phyloP scores from a whole-genome alignment of 805 yeast genomes.

The Pichia ethanolica region DNA sequence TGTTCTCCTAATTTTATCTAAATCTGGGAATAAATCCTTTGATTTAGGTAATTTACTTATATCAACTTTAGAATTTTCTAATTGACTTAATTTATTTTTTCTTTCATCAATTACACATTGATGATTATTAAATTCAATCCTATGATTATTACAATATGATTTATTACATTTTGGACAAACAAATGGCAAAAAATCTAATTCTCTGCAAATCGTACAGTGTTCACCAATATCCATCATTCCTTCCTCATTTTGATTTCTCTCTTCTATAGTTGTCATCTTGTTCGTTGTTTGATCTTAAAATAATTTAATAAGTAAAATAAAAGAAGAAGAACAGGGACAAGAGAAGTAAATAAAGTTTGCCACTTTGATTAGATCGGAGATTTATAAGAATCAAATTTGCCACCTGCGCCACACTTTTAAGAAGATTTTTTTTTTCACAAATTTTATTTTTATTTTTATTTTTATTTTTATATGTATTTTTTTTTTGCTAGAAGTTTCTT shows the following conservation, averaged over 20 bases:
- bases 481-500: too few relatives aligned
- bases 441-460: too few relatives aligned
- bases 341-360: too few relatives aligned
- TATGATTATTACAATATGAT: constrained; percentile 44
- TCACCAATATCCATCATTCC: constrained; percentile 49
- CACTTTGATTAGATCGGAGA: too few relatives aligned
- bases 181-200: constrained; percentile 53
- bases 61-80: constrained; percentile 7
- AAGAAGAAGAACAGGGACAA: too few relatives aligned
- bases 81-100: constrained; percentile 3
- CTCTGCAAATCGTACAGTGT: constrained; percentile 45
- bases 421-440: too few relatives aligned
- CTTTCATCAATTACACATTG: constrained; percentile 17
- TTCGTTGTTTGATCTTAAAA: not conserved
- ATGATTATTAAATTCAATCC: constrained; percentile 31
- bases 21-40: constrained; percentile 44
- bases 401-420: too few relatives aligned
- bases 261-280: not conserved
- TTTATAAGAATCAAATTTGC: too few relatives aligned
- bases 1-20: constrained; percentile 33
- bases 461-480: too few relatives aligned
- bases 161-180: constrained; percentile 36
- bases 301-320: not conserved
- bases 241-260: constrained; percentile 16
- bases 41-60: constrained; percentile 31